phyloP scores from a whole-genome alignment of 2,329 filamentous ascomycete species.

The Chrysoporthe deuterocubensis region DNA sequence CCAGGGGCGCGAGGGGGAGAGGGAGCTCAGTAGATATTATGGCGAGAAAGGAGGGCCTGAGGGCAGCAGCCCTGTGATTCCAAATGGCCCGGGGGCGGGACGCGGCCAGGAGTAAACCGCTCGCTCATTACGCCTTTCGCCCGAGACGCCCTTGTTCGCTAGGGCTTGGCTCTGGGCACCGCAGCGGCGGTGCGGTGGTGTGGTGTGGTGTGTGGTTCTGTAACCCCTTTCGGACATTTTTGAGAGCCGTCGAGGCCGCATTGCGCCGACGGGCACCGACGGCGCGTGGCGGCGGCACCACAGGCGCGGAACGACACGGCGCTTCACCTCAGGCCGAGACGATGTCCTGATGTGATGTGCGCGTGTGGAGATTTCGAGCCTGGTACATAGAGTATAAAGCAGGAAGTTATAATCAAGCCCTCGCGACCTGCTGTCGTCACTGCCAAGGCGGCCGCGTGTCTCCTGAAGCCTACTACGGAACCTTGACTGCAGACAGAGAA shows the following conservation, averaged over 20 bases:
- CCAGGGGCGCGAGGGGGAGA: conserved; percentile 36
- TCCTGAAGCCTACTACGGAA: no score
- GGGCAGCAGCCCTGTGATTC: no score
- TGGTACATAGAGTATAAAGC: background rate
- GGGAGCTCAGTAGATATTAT: conserved; percentile 14
- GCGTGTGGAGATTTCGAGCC: background rate
- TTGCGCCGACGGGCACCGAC: conserved; percentile 9
- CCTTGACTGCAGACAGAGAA: no score
- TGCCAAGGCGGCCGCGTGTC: no score
- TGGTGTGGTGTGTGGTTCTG: background rate
- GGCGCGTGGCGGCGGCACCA: background rate
- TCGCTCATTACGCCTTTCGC: no score
- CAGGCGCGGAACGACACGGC: no score
- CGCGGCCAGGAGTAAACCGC: no score
- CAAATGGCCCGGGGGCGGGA: background rate
- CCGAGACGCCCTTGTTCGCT: background rate
- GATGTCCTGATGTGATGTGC: background rate
- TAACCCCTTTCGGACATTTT: conserved; percentile 21
- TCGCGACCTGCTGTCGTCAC: background rate
- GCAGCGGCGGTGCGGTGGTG: no score
- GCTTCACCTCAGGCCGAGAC: background rate
- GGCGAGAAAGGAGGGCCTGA: background rate
- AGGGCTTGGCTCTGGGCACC: no score
- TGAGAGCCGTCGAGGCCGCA: conserved; percentile 18
- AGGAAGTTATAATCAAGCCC: background rate